These are phyloP conservation scores for Phytophthora crassamura DNA, from an alignment of 352 stramenopile genomes.

Conservation along the genomic window DNA sequence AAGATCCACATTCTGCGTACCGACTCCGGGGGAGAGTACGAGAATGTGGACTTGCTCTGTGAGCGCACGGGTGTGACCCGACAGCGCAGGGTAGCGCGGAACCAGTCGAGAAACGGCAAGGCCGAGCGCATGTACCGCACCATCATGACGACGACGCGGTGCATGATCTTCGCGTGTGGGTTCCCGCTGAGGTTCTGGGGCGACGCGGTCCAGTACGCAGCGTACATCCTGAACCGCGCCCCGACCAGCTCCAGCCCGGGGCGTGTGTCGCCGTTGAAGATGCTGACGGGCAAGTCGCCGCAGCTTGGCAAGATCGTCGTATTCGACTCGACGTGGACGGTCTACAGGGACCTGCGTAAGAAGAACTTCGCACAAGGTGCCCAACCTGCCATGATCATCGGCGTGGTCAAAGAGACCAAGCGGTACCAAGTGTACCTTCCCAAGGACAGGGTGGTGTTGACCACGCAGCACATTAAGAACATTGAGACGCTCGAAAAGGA, in stretches of 20 bases:
- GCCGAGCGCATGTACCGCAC: constrained; percentile 9
- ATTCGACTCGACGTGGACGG: constrained; percentile 10
- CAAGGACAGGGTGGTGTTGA: constrained; percentile 6
- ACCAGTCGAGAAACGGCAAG: constrained; percentile 40
- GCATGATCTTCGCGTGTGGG: constrained; percentile 37
- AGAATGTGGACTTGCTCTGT: constrained; percentile 39
- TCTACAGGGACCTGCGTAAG: constrained; percentile 9
- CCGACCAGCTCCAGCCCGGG: constrained; percentile 18
- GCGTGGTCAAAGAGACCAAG: constrained; percentile 19
- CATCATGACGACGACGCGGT: constrained; percentile 35
- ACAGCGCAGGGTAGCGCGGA: constrained; percentile 30
- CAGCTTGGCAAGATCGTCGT: constrained; percentile 3
- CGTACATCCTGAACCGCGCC: constrained; percentile 36
- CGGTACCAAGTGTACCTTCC: constrained; percentile 23
- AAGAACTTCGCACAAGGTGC: constrained; percentile 1
- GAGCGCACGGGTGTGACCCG: constrained; percentile 16
- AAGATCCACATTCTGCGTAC: constrained; percentile 9
- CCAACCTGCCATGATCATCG: constrained; percentile 13
- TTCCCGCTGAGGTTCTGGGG: constrained; percentile 34
- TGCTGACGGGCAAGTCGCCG: neutral
- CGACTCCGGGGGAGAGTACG: constrained; percentile 32
- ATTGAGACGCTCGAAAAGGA: neutral
- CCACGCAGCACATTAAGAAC: constrained; percentile 10
- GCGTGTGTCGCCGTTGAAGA: constrained; percentile 4
- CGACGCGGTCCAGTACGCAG: constrained; percentile 33